These are phyloP conservation scores for Termitomyces bulborhizus DNA, from an alignment of 768 basidiomycete genomes.

Conservation along the genomic window DNA sequence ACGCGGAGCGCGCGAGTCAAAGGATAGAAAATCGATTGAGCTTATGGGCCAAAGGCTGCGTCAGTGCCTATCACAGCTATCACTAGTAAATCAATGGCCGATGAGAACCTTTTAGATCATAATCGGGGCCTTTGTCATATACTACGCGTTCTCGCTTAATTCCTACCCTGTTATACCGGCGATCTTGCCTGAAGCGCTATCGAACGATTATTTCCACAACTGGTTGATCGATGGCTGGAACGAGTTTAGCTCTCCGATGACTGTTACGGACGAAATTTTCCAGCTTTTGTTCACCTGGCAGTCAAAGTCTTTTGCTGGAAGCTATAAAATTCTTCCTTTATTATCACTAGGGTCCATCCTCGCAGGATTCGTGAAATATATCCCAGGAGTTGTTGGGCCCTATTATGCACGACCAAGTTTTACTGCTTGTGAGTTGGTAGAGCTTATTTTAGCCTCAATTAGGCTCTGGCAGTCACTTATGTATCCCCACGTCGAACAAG, in stretches of 20 bases:
- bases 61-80: not conserved
- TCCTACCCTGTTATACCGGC: slow-evolving; percentile 5
- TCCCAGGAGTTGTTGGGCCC: slow-evolving; percentile 7
- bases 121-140: not conserved
- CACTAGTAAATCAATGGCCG: not conserved
- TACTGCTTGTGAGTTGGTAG: slow-evolving; percentile 1
- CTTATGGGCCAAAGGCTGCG: slow-evolving; percentile 6
- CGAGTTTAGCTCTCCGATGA: slow-evolving; percentile 8
- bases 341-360: not conserved
- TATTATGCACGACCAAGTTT: slow-evolving; percentile 5
- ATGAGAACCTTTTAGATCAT: slow-evolving; percentile 6
- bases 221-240: slow-evolving; percentile 5
- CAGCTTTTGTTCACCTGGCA: slow-evolving; percentile 20
- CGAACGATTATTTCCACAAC: slow-evolving; percentile 2
- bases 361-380: not conserved
- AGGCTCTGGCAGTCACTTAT: slow-evolving; percentile 4
- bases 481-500: slow-evolving; percentile 4
- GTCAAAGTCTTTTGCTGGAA: slow-evolving; percentile 18
- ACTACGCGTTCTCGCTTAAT: slow-evolving; percentile 6
- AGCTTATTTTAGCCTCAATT: not conserved
- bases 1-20: slow-evolving; percentile 24
- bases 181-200: not conserved
- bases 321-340: slow-evolving; percentile 8
- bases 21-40: slow-evolving; percentile 15
- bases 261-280: slow-evolving; percentile 10